These are phyloP conservation scores for Pythium utonaiense DNA, from an alignment of 352 stramenopile species.

Conservation along the genomic window DNA sequence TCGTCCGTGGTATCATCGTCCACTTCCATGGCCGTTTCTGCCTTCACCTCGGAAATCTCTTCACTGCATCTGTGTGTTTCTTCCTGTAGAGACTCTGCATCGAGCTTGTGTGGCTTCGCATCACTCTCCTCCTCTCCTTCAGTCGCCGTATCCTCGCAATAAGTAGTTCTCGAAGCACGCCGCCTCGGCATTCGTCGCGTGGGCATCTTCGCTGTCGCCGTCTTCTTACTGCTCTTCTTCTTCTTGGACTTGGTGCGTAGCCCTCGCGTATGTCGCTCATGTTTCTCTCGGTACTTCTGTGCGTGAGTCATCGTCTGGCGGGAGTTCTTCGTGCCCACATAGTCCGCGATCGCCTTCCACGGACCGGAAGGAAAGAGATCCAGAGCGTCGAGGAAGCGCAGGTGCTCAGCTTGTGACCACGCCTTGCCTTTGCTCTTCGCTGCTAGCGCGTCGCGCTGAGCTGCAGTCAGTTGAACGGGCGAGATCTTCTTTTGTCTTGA, in stretches of 20 bases:
- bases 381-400: constrained; percentile 29
- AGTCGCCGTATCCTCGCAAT: background rate
- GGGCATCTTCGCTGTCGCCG: background rate
- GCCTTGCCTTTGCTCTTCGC: constrained; percentile 24
- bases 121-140: background rate
- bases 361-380: constrained; percentile 30
- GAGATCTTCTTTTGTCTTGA: background rate
- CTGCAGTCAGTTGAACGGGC: constrained; percentile 13
- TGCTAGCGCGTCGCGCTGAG: constrained; percentile 21
- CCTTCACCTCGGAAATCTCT: background rate
- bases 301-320: constrained; percentile 32
- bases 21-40: background rate
- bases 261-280: constrained; percentile 25
- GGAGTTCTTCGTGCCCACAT: constrained; percentile 30
- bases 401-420: constrained; percentile 32
- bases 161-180: background rate
- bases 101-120: background rate
- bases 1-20: constrained; percentile 3
- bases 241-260: background rate
- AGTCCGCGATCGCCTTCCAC: constrained; percentile 36
- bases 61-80: background rate
- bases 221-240: constrained; percentile 14
- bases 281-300: constrained; percentile 35
- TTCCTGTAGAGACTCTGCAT: background rate
- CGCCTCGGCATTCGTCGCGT: background rate